Evolutionary conservation across 2,329 filamentous ascomycete species (phyloP).

Genomic region (Aphanoascus verrucosus): DNA sequence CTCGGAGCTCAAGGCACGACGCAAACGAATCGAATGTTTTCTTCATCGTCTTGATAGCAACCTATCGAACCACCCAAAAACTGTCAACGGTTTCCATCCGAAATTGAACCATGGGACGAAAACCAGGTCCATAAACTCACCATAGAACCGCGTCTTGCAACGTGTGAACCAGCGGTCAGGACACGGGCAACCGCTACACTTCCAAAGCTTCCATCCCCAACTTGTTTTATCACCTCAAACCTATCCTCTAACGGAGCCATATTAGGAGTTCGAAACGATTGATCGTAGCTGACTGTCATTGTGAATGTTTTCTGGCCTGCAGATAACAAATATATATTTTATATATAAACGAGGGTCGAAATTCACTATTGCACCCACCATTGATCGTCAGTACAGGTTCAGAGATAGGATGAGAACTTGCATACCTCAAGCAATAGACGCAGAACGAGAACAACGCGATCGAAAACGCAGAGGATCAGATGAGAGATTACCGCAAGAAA

Average conservation of each 20-base stretch:
- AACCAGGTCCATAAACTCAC: constrained; percentile 46
- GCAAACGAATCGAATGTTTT: constrained; percentile 92
- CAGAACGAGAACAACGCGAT: not conserved
- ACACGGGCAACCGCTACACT: constrained; percentile 89
- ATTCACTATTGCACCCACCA: constrained; percentile 2
- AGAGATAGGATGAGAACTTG: not conserved
- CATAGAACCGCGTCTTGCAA: constrained; percentile 82
- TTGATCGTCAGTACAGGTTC: not conserved
- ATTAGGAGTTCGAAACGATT: constrained; percentile 53
- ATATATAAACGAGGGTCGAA: constrained; percentile 13
- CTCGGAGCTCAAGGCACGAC: constrained; percentile 82
- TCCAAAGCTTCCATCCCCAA: constrained; percentile 97
- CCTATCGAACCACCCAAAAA: constrained; percentile 42
- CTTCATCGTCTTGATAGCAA: constrained; percentile 99
- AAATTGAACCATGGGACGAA: not conserved
- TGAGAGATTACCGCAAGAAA: not conserved
- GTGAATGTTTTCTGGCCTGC: constrained; percentile 35
- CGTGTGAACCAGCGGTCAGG: constrained; percentile 74
- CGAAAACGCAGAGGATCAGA: not conserved
- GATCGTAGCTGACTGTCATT: constrained; percentile 70
- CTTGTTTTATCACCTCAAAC: constrained; percentile 95
- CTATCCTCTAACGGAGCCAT: constrained; percentile 65
- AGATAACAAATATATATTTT: constrained; percentile 22
- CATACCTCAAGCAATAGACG: constrained; percentile 6
- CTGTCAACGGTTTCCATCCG: not conserved